These are phyloP conservation scores for Globisporangium emineosum DNA, from an alignment of 352 stramenopile species.

Conservation along the genomic window DNA sequence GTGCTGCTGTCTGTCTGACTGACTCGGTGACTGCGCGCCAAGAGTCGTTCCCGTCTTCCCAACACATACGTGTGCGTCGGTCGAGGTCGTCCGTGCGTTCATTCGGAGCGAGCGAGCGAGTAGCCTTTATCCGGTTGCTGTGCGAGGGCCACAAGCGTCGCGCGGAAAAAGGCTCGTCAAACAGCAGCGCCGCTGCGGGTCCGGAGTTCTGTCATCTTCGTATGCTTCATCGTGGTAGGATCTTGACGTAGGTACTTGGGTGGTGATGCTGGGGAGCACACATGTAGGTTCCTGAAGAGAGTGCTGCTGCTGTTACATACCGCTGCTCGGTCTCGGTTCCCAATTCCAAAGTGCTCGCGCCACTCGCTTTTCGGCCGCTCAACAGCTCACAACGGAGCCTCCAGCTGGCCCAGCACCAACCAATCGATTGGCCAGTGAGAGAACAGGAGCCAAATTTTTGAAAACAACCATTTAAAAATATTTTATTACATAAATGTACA, in stretches of 20 bases:
- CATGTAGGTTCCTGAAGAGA: background rate
- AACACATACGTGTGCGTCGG: background rate
- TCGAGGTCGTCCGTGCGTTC: conserved; percentile 16
- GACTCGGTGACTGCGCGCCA: conserved; percentile 6
- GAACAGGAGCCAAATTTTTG: background rate
- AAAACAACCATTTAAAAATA: background rate
- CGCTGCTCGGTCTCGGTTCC: conserved; percentile 67
- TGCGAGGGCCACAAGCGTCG: background rate
- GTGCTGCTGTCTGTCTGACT: conserved; percentile 12
- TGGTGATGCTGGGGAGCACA: conserved; percentile 4
- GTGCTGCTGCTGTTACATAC: conserved; percentile 43
- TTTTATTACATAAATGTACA: background rate
- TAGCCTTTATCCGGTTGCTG: background rate
- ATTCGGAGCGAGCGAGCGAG: background rate
- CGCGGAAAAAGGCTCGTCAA: conserved; percentile 6
- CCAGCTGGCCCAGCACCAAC: conserved; percentile 5
- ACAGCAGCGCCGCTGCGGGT: conserved; percentile 12
- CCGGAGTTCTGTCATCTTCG: conserved; percentile 17
- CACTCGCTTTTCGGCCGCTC: background rate
- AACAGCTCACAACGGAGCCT: background rate
- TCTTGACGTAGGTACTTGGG: conserved; percentile 19
- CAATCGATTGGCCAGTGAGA: conserved; percentile 7
- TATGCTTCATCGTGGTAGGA: conserved; percentile 12
- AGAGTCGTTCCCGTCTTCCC: conserved; percentile 21
- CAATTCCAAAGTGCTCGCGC: conserved; percentile 73